Conservation (phyloP, 75 land plant genomes). For the Isoetes taiwanensis region DNA sequence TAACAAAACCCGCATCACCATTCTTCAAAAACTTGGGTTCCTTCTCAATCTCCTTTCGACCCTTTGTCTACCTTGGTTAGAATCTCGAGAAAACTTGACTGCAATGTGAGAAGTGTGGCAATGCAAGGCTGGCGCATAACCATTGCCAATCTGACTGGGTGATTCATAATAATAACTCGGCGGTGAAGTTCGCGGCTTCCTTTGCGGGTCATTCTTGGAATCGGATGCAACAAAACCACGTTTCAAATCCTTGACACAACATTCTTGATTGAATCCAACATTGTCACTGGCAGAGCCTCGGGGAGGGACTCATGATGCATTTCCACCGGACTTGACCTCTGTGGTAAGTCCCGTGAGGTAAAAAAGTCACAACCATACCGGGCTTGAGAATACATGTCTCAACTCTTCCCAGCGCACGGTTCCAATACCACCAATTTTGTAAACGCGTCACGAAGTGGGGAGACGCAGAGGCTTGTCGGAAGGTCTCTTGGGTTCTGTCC, state of each 20-base stretch:
- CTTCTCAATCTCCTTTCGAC: slow-evolving; percentile 50
- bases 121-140: slow-evolving; percentile 10
- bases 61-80: slow-evolving; percentile 54
- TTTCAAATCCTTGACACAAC: slow-evolving; percentile 13
- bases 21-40: too few relatives aligned
- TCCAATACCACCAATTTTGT: slow-evolving; percentile 4
- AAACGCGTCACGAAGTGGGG: neutral
- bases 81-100: slow-evolving; percentile 11
- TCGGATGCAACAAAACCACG: slow-evolving; percentile 13
- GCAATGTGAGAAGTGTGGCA: slow-evolving; percentile 12
- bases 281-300: slow-evolving; percentile 20
- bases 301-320: slow-evolving; percentile 18
- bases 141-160: slow-evolving; percentile 10
- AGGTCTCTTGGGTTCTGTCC: neutral
- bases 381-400: slow-evolving; percentile 13
- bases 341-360: slow-evolving; percentile 23
- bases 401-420: neutral
- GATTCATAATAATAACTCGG: slow-evolving; percentile 13
- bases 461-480: neutral
- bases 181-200: slow-evolving; percentile 13
- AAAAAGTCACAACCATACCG: slow-evolving; percentile 15
- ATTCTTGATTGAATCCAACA: slow-evolving; percentile 19
- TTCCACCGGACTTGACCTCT: slow-evolving; percentile 22
- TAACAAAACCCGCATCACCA: too few relatives aligned
- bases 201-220: slow-evolving; percentile 10